phyloP scores from a whole-genome alignment of 371 early-diverging fungal genomes.

The Zychaea mexicana region DNA sequence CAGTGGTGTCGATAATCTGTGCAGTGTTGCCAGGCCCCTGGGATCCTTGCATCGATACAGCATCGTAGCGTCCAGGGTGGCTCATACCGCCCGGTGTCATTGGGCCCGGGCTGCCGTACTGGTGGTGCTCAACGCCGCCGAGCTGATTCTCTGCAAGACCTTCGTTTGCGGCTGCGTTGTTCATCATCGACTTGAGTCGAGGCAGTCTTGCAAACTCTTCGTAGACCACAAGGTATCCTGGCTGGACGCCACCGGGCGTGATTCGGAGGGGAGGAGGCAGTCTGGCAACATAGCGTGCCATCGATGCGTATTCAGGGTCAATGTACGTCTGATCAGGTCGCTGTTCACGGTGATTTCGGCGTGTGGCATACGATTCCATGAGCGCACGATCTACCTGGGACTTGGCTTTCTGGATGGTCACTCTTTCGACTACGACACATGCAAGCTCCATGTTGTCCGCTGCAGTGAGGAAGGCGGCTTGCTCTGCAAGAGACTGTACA shows the following conservation, averaged over 20 bases:
- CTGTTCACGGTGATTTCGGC: constrained; percentile 87
- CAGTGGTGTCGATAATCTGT: constrained; percentile 71
- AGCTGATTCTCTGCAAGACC: neutral
- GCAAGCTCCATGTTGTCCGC: constrained; percentile 92
- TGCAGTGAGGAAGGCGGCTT: constrained; percentile 77
- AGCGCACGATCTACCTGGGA: constrained; percentile 86
- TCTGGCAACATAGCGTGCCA: constrained; percentile 75
- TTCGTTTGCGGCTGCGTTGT: neutral
- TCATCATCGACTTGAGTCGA: neutral
- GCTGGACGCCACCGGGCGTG: constrained; percentile 79
- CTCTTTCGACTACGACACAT: constrained; percentile 89
- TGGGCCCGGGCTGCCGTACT: constrained; percentile 3
- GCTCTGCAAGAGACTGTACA: constrained; percentile 70
- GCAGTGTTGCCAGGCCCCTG: constrained; percentile 31
- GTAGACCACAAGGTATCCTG: constrained; percentile 80
- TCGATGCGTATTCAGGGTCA: constrained; percentile 77
- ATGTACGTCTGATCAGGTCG: constrained; percentile 88
- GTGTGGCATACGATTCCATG: constrained; percentile 60
- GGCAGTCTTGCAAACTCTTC: constrained; percentile 69
- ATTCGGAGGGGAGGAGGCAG: constrained; percentile 86
- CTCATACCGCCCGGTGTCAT: neutral
- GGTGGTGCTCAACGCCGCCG: neutral
- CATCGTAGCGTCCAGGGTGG: neutral
- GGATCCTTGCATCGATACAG: neutral
- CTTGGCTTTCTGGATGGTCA: constrained; percentile 90